phyloP scores from a whole-genome alignment of 306 rosid genomes.

The Ceratonia siliqua region DNA sequence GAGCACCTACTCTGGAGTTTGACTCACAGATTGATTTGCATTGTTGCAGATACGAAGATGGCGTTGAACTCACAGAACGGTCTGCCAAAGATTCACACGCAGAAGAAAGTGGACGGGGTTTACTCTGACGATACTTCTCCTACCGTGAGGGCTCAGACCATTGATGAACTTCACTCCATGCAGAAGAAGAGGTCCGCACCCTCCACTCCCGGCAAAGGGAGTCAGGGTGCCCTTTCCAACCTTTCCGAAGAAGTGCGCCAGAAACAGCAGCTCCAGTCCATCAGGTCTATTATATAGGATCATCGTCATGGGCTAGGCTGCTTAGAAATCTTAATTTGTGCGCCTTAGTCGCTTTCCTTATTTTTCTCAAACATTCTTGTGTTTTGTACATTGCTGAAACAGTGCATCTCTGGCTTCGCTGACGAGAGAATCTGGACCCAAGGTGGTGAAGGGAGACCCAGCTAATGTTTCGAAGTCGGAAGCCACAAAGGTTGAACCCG shows the following conservation, averaged over 20 bases:
- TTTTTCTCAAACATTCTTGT: too few relatives aligned
- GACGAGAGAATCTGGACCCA: slow-evolving; percentile 88
- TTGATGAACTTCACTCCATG: slow-evolving; percentile 80
- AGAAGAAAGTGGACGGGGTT: slow-evolving; percentile 33
- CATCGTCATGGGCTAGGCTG: too few relatives aligned
- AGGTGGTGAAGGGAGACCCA: slow-evolving; percentile 85
- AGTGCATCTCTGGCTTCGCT: slow-evolving; percentile 91
- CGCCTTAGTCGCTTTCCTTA: too few relatives aligned
- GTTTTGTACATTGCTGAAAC: slow-evolving; percentile 29
- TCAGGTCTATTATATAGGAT: slow-evolving; percentile 47
- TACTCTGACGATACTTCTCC: slow-evolving; percentile 59
- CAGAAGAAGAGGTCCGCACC: slow-evolving; percentile 77
- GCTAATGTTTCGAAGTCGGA: slow-evolving; percentile 47
- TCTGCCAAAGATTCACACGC: slow-evolving; percentile 55
- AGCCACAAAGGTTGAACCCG: slow-evolving; percentile 32
- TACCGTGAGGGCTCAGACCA: slow-evolving; percentile 68
- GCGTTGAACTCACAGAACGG: slow-evolving; percentile 37
- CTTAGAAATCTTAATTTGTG: too few relatives aligned
- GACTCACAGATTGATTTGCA: too few relatives aligned
- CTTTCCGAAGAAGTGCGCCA: slow-evolving; percentile 62
- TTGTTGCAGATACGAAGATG: slow-evolving; percentile 35
- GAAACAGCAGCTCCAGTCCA: slow-evolving; percentile 70
- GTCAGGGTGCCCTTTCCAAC: slow-evolving; percentile 36
- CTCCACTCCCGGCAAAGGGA: slow-evolving; percentile 53
- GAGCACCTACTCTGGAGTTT: too few relatives aligned